Evolutionary conservation across 23 red algal species (phyloP).

Genomic region (Gracilariopsis chorda): DNA sequence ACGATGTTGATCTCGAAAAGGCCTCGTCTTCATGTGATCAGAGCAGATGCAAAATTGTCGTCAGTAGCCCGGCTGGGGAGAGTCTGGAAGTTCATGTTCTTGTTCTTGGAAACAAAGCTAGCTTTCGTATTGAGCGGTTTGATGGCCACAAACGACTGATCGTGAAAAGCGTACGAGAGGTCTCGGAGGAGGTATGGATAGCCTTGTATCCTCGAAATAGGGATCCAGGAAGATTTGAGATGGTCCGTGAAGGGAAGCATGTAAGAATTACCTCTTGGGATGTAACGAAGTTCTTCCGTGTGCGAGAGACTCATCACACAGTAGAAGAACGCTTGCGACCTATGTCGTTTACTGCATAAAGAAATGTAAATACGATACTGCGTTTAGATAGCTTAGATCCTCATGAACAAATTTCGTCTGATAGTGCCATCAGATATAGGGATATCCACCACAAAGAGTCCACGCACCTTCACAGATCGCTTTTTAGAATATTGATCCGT

Average conservation of each 20-base stretch:
- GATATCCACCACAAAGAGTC: no score
- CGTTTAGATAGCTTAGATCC: no score
- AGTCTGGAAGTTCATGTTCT: slow-evolving; percentile 16
- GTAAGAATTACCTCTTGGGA: background rate
- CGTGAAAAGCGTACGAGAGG: background rate
- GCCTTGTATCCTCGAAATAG: slow-evolving; percentile 16
- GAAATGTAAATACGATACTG: no score
- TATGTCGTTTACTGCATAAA: no score
- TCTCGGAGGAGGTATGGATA: slow-evolving; percentile 23
- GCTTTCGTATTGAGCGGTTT: slow-evolving; percentile 36
- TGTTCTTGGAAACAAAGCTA: background rate
- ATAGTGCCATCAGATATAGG: no score
- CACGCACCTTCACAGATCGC: no score
- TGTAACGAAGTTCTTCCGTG: background rate
- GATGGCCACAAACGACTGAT: slow-evolving; percentile 22
- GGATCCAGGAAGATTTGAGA: slow-evolving; percentile 1
- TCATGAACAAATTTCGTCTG: no score
- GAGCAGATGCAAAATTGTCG: slow-evolving; percentile 14
- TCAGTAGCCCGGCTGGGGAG: background rate
- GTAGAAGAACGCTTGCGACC: no score
- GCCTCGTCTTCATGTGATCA: background rate
- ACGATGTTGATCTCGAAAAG: background rate
- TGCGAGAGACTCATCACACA: background rate
- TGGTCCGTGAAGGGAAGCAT: background rate
- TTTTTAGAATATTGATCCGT: no score